Conservation (phyloP, 176 grass and related monocot genomes). For the Aegilops longissima region DNA sequence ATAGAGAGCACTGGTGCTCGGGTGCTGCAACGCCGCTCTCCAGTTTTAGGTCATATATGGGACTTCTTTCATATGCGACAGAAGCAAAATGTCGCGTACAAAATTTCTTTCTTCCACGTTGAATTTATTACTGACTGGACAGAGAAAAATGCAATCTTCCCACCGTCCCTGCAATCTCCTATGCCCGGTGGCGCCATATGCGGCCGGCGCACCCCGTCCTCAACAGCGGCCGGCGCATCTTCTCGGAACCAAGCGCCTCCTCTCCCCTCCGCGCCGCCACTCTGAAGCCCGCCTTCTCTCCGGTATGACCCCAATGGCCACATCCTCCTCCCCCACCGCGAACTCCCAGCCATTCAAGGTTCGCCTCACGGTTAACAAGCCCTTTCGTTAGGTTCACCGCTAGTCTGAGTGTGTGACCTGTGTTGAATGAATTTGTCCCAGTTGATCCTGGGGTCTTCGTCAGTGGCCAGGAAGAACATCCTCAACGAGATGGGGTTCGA, state of each 20-base stretch:
- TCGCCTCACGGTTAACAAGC: neutral
- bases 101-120: neutral
- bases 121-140: neutral
- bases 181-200: constrained; percentile 1
- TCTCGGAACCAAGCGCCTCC: neutral
- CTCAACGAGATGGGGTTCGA: constrained; percentile 75
- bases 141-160: constrained; percentile 5
- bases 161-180: constrained; percentile 9
- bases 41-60: too few species aligned
- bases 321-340: neutral
- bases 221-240: neutral
- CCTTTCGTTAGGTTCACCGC: neutral
- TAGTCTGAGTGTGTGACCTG: neutral
- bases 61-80: neutral
- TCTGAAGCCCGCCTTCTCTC: neutral
- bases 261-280: neutral
- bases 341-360: constrained; percentile 42
- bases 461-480: constrained; percentile 77
- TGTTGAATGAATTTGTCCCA: constrained; percentile 10
- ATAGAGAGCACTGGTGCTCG: too few species aligned
- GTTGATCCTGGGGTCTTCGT: constrained; percentile 87
- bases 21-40: too few species aligned
- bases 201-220: neutral
- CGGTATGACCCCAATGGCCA: neutral
- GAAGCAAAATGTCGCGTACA: neutral